These are phyloP conservation scores for Verticillium tricorpus DNA, from an alignment of 2,329 filamentous ascomycete species.

Conservation along the genomic window DNA sequence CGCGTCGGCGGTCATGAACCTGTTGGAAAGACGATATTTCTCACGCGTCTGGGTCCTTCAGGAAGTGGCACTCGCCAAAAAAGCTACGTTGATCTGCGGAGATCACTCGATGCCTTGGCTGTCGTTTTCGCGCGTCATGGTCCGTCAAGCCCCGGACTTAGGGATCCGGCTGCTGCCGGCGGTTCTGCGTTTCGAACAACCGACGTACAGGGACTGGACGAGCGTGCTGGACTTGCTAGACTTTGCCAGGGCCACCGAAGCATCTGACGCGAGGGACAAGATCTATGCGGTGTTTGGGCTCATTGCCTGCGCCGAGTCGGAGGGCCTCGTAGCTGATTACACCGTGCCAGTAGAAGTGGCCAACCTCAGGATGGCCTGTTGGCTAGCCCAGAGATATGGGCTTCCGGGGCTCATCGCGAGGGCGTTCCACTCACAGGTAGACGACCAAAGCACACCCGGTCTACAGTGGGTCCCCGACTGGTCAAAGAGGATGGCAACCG, in stretches of 20 bases:
- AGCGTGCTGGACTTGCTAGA: constrained; percentile 2
- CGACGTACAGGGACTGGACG: neutral
- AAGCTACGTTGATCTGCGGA: constrained; percentile 22
- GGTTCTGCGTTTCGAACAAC: neutral
- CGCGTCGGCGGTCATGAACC: constrained; percentile 14
- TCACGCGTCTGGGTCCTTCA: constrained; percentile 23
- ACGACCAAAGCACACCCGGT: neutral
- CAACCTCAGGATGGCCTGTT: neutral
- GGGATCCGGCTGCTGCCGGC: neutral
- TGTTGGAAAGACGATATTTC: constrained; percentile 17
- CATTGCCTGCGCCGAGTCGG: constrained; percentile 12
- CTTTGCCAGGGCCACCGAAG: neutral
- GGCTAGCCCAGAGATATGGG: constrained; percentile 1
- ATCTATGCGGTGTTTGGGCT: constrained; percentile 19
- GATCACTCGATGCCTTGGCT: neutral
- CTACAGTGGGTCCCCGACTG: neutral
- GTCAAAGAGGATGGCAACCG: neutral
- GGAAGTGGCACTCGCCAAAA: constrained; percentile 20
- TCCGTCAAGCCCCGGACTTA: neutral
- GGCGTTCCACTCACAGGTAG: neutral
- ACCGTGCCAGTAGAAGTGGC: neutral
- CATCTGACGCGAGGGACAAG: constrained; percentile 20
- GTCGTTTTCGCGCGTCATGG: neutral
- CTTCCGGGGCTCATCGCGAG: neutral
- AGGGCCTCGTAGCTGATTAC: constrained; percentile 15